phyloP scores from a whole-genome alignment of 805 yeast species.

The Starmerella apis region DNA sequence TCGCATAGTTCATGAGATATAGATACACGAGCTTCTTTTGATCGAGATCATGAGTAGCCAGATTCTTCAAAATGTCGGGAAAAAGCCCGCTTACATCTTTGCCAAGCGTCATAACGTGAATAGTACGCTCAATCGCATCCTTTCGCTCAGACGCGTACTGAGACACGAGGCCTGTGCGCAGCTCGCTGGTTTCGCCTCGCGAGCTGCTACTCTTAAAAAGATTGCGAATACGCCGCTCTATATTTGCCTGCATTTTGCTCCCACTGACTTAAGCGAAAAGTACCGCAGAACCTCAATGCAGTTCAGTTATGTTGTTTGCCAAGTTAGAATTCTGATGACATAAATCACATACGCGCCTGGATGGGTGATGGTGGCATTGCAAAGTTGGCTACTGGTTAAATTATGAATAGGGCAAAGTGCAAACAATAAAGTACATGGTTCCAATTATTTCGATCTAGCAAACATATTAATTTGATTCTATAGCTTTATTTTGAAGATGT shows the following conservation, averaged over 20 bases:
- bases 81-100: conserved; percentile 90
- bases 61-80: conserved; percentile 91
- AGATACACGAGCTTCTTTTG: conserved; percentile 93
- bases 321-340: conserved; percentile 3
- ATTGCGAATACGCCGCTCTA: conserved; percentile 45
- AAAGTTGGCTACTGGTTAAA: no score
- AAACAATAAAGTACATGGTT: no score
- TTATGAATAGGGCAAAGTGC: no score
- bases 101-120: conserved; percentile 96
- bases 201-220: conserved; percentile 52
- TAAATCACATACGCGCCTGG: conserved; percentile 4
- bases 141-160: conserved; percentile 85
- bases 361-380: no score
- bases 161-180: conserved; percentile 80
- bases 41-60: conserved; percentile 92
- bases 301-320: background rate
- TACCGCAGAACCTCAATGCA: background rate
- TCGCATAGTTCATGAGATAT: conserved; percentile 94
- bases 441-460: no score
- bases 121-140: conserved; percentile 93
- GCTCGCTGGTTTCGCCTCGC: conserved; percentile 71
- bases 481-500: no score
- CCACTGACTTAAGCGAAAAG: background rate
- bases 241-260: conserved; percentile 15
- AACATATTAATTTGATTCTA: no score